phyloP scores from a whole-genome alignment of 2,329 filamentous ascomycete species.

The Paecilomyces formosus region DNA sequence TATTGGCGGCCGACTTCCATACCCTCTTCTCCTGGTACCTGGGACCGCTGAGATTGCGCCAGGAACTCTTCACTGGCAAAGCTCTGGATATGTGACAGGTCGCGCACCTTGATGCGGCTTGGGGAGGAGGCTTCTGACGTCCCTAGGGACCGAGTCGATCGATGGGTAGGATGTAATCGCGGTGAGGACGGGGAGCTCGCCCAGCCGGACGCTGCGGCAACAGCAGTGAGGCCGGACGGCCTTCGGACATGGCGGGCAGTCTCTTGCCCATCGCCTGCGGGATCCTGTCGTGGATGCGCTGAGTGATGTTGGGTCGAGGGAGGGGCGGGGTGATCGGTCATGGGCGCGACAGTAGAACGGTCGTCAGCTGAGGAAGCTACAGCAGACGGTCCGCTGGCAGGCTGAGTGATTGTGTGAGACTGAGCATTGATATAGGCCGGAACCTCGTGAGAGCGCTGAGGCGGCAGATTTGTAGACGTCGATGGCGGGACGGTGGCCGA shows the following conservation, averaged over 20 bases:
- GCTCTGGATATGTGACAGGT: constrained; percentile 83
- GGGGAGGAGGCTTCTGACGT: constrained; percentile 42
- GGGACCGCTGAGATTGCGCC: constrained; percentile 43
- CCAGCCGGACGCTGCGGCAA: constrained; percentile 17
- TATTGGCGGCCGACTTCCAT: constrained; percentile 58
- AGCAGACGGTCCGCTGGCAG: constrained; percentile 17
- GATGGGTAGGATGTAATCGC: constrained; percentile 37
- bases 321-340: constrained; percentile 39
- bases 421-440: constrained; percentile 26
- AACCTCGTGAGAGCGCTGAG: constrained; percentile 23
- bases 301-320: constrained; percentile 10
- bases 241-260: constrained; percentile 14
- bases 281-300: constrained; percentile 3
- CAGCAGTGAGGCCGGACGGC: constrained; percentile 20
- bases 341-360: constrained; percentile 33
- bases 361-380: constrained; percentile 10
- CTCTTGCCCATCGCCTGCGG: constrained; percentile 6
- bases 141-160: constrained; percentile 35
- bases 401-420: constrained; percentile 17
- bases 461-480: constrained; percentile 22
- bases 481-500: constrained; percentile 29
- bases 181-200: constrained; percentile 37
- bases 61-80: constrained; percentile 73
- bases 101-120: constrained; percentile 68
- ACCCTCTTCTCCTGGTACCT: constrained; percentile 34